Conservation (phyloP, 1,139 yeast genomes). For the Yamadazyma triangularis region DNA sequence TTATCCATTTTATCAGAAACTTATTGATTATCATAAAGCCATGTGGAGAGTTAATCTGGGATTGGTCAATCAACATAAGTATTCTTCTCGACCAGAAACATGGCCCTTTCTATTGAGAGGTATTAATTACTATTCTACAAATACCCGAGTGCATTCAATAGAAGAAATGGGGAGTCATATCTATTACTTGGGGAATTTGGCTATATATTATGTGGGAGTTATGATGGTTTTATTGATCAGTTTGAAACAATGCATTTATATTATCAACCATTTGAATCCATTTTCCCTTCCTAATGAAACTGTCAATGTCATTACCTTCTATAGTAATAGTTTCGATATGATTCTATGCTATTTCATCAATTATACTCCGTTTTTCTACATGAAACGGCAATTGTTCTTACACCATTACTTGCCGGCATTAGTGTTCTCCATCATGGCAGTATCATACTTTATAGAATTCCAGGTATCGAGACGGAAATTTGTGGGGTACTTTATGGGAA, state of each 20-base stretch:
- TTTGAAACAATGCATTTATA: slow-evolving; percentile 16
- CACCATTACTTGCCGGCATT: slow-evolving; percentile 40
- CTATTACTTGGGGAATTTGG: slow-evolving; percentile 34
- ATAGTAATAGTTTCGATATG: slow-evolving; percentile 21
- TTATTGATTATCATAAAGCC: slow-evolving; percentile 32
- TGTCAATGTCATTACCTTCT: slow-evolving; percentile 12
- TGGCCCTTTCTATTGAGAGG: slow-evolving; percentile 40
- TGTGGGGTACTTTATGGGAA: slow-evolving; percentile 16
- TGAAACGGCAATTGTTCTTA: slow-evolving; percentile 29
- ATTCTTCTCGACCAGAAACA: slow-evolving; percentile 27
- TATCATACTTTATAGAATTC: slow-evolving; percentile 29
- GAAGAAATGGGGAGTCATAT: slow-evolving; percentile 27
- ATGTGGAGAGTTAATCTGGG: slow-evolving; percentile 28
- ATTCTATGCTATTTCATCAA: slow-evolving; percentile 34
- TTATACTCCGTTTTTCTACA: slow-evolving; percentile 29
- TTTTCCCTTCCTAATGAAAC: slow-evolving; percentile 18
- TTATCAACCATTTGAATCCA: slow-evolving; percentile 29
- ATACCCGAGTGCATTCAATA: slow-evolving; percentile 13
- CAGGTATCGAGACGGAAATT: slow-evolving; percentile 18
- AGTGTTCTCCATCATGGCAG: slow-evolving; percentile 28
- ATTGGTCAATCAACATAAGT: slow-evolving; percentile 23
- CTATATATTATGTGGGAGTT: slow-evolving; percentile 26
- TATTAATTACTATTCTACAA: slow-evolving; percentile 24
- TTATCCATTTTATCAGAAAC: slow-evolving; percentile 24
- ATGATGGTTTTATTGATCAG: slow-evolving; percentile 17